Evolutionary conservation across 345 rosid species (phyloP), one percentile per base, ranked within the genome.

Genomic region (Melastoma malabathricum): DNA sequence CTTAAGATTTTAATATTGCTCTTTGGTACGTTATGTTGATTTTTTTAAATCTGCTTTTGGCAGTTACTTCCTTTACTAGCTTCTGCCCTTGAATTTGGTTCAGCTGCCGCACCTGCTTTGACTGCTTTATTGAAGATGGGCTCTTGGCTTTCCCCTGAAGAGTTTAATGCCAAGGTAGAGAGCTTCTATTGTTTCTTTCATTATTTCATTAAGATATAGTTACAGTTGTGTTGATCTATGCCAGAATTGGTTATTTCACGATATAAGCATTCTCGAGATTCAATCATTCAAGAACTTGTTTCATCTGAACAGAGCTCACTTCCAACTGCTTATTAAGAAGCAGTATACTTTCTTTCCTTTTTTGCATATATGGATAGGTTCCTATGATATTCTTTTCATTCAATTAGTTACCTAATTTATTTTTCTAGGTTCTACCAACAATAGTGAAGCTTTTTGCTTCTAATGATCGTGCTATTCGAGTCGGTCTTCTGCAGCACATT

Each of bases 1-100:
- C 44, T 31, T 46, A 9, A 44, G 43, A 15, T 16, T 51, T 7
- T 34, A 34, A 48, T 13, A 44, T 7, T 48, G 22, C n/a, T 25
- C 25, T 15, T 49, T n/a, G 12, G 23, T 60, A 51, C 66, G 50
- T 54, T 22, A 46, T 52, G 58, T 54, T 69, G 67, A 65, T 64
- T 51, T 56, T 48, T 48, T 54, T n/a, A n/a, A 13, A 56, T 60
- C 61, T 70, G 72, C 47, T 66, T 71, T 62, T 20, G 72, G 62
- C 86, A 92, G 98, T 67, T 92, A 61, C 95, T 92, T 81, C 97
- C 98, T 67, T 63, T 92, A 62, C 75, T 92, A 78, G 95, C 98
- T 54, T 92, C 97, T 73, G 71, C 95, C 60, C 90, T 92, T 67
- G 97, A 92, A 76, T 92, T 77, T 82, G 97, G 98, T 64, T 92